These are phyloP conservation scores for Rhizophagus clarus DNA, from an alignment of 192 early-diverging fungal genomes.

Conservation along the genomic window DNA sequence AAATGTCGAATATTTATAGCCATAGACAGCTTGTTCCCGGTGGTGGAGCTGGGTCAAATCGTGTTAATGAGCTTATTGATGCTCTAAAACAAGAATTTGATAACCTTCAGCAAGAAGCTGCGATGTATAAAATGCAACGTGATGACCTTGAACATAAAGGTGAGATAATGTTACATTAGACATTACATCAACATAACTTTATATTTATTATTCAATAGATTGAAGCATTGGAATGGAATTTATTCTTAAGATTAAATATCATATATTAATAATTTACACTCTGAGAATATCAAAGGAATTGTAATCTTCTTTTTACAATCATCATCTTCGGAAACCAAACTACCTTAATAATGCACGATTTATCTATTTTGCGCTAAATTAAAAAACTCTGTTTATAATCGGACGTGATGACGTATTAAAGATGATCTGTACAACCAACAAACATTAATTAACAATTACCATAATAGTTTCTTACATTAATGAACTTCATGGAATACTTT, in stretches of 20 bases:
- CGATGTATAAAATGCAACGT: slow-evolving; percentile 69
- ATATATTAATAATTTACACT: too few relatives aligned
- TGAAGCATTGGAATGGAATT: too few relatives aligned
- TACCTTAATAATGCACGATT: too few relatives aligned
- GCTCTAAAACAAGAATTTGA: slow-evolving; percentile 81
- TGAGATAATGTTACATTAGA: slow-evolving; percentile 45
- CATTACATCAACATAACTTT: background rate
- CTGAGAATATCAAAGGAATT: too few relatives aligned
- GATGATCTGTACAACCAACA: background rate
- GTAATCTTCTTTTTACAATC: too few relatives aligned
- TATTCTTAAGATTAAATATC: too few relatives aligned
- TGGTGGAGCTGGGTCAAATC: slow-evolving; percentile 33
- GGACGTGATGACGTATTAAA: background rate
- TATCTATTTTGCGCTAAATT: background rate
- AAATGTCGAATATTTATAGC: slow-evolving; percentile 76
- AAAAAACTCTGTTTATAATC: background rate
- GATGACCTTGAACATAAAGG: slow-evolving; percentile 90
- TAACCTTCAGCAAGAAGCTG: slow-evolving; percentile 71
- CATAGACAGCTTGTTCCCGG: slow-evolving; percentile 78
- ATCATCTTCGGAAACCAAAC: too few relatives aligned
- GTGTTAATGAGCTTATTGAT: slow-evolving; percentile 82
- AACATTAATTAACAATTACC: background rate
- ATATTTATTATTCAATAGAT: background rate
- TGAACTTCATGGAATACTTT: background rate
- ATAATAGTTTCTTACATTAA: background rate